Base-by-base conservation (phyloP, 2,329 filamentous ascomycete genomes). In the Aspergillus tubingensis region DNA sequence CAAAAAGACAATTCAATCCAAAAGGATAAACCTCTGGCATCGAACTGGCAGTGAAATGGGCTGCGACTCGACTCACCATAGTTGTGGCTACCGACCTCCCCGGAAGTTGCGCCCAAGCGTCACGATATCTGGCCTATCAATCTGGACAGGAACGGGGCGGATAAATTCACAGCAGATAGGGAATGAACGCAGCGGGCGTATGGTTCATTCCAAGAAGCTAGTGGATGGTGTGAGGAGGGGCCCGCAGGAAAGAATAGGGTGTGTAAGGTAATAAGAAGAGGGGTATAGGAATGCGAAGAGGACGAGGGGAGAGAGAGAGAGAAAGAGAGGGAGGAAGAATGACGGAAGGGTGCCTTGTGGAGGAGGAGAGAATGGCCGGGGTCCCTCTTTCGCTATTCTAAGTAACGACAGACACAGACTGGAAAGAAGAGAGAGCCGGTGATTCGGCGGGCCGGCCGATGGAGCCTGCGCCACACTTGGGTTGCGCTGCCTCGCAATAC, bases 111-210 rank as follows among this genome's bases (percentile, higher is more conserved):
- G 67, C 69, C 68, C 68, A 70, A 68, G 69, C 64, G 65, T 68
- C 68, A 70, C 66, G 67, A 65, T 68, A 68, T 73, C 65, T 66
- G 66, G 66, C 61, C 65, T 70, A 70, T 69, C 69, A 71, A 64
- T 63, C 54, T 50, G 58, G 8, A 62, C 44, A 51, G 50, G 54
- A 58, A 23, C 57, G 43, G 57, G 53, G 58, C 39, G 52, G 59
- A 52, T 59, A 59, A 60, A 55, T 62, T 38, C 56, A 39, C 49
- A 58, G 60, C 49, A 21, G 27, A 63, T 21, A 47, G n/a, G 60
- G 58, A 62, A 66, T 62, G 62, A 61, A 64, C 60, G 44, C 59
- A 60, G 59, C 44, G 54, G 52, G 58, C 19, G 52, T 36, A n/a
- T 39, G 49, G 64, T 62, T 65, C 65, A 67, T 61, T 65, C 66